Evolutionary conservation across 2,329 filamentous ascomycete species (phyloP), one percentile per base, ranked within the genome.

Genomic region (Cyanodermella asteris): DNA sequence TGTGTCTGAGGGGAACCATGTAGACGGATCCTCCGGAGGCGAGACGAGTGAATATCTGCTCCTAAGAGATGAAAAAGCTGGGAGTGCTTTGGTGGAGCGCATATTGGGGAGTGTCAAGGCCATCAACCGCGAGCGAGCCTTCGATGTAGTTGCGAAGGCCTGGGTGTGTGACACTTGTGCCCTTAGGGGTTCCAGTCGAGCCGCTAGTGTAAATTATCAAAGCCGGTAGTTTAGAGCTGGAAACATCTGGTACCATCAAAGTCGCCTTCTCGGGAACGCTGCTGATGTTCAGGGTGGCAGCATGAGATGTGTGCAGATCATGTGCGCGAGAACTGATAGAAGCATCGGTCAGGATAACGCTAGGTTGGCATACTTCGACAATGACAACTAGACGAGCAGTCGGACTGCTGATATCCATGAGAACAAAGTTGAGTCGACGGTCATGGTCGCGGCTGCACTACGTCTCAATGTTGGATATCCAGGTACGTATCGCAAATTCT

Each of bases 11-110:
- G 2, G 35, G 26, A 7, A 33, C 36, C 2, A 37, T 26, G 14
- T 29, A 27, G 3, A 41, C 21, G 4, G 24, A 32, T 6, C 38
- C 36, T 6, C 35, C 35, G 20, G 36, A 31, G 4, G 14, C 23
- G 6, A 40, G 31, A 3, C 26, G 36, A 0, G 23, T 28, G 13
- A 33, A 36, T 11, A 38, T 38, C 22, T 39, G 38, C 34, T 33
- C 16, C 5, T 7, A 33, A 41, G 16, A 30, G 40, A 1, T 24
- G 14, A 8, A 44, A 5, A 37, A 35, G 39, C 22, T 26, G 26
- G 3, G 16, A 5, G 23, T 50, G 51, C 30, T 60, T 54, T 0
- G 55, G 49, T 0, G 55, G 52, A 1, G 47, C 53, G 2, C 40
- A 43, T 2, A 29, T 33, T 1, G 50, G 57, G 18, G 39, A 40